phyloP scores from a whole-genome alignment of 805 yeast genomes.

The Wickerhamiella slavikovae region DNA sequence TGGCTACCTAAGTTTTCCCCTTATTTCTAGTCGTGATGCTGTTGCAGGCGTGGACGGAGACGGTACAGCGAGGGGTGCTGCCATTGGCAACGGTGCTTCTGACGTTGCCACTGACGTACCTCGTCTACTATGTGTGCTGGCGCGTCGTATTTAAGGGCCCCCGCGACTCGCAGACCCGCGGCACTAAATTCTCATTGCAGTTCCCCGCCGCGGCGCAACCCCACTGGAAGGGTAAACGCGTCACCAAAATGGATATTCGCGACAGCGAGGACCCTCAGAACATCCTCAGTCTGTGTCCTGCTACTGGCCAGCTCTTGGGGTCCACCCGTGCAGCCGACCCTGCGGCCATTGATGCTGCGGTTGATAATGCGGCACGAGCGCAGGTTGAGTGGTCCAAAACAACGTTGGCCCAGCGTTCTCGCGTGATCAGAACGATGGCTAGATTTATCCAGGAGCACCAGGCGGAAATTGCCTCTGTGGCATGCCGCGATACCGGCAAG shows the following conservation, averaged over 20 bases:
- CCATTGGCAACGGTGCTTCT: constrained; percentile 1
- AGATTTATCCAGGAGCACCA: constrained; percentile 64
- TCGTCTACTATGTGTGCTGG: constrained; percentile 2
- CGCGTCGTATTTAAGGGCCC: constrained; percentile 3
- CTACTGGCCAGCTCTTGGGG: constrained; percentile 81
- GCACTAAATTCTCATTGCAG: constrained; percentile 20
- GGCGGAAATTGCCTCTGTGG: constrained; percentile 69
- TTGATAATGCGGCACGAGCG: constrained; percentile 32
- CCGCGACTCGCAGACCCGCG: constrained; percentile 2
- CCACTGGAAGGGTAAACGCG: constrained; percentile 79
- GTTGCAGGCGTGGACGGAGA: background rate
- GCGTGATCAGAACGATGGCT: constrained; percentile 47
- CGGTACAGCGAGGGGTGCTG: background rate
- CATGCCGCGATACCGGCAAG: constrained; percentile 93
- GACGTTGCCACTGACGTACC: constrained; percentile 6
- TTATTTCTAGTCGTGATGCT: too few relatives aligned
- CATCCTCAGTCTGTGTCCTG: constrained; percentile 85
- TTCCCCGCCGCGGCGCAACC: constrained; percentile 64
- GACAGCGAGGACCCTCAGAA: constrained; percentile 40
- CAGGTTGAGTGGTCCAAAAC: constrained; percentile 33
- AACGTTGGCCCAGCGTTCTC: constrained; percentile 42
- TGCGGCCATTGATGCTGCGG: constrained; percentile 48
- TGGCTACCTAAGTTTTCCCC: too few relatives aligned
- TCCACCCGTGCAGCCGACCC: constrained; percentile 40
- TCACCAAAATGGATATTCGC: constrained; percentile 38